Percentiles rank a stretch among this genome's conserved stretches.
Evolutionary conservation across 768 basidiomycete species (phyloP).

Genomic region (Tremella mesenterica): DNA sequence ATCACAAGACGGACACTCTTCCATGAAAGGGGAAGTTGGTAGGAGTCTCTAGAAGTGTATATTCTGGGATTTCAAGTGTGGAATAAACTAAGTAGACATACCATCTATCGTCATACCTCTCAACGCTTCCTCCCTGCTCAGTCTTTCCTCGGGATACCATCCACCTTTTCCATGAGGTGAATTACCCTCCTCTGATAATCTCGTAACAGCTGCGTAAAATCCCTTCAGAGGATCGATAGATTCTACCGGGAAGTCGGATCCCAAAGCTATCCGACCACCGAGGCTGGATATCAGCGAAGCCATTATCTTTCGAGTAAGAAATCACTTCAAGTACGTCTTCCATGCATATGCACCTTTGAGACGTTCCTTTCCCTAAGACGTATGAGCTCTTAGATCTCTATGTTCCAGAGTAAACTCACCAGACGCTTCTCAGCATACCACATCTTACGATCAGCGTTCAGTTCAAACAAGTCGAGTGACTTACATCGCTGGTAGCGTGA

Average conservation of each 20-base stretch:
- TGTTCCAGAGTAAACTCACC: slow-evolving; percentile 45
- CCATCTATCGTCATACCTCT: slow-evolving; percentile 69
- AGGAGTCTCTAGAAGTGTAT: neutral
- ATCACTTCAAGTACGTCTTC: slow-evolving; percentile 62
- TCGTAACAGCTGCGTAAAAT: slow-evolving; percentile 79
- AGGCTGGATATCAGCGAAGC: slow-evolving; percentile 21
- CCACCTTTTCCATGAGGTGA: slow-evolving; percentile 77
- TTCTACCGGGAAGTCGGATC: slow-evolving; percentile 92
- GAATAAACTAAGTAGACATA: slow-evolving; percentile 10
- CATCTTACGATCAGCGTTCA: slow-evolving; percentile 65
- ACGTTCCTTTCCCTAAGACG: slow-evolving; percentile 57
- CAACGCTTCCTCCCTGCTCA: slow-evolving; percentile 72
- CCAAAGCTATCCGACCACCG: slow-evolving; percentile 59
- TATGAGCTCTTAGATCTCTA: neutral
- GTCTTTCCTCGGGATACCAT: slow-evolving; percentile 63
- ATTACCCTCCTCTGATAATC: slow-evolving; percentile 58
- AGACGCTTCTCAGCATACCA: slow-evolving; percentile 77
- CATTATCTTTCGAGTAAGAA: neutral
- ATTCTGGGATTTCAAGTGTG: neutral
- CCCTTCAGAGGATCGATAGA: slow-evolving; percentile 78
- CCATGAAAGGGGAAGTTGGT: no score
- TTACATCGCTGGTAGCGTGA: slow-evolving; percentile 58
- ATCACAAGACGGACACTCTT: no score
- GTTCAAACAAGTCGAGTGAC: neutral
- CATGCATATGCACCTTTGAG: slow-evolving; percentile 88